Conservation (phyloP, 305 asterid genomes). For the Nicotiana rustica region DNA sequence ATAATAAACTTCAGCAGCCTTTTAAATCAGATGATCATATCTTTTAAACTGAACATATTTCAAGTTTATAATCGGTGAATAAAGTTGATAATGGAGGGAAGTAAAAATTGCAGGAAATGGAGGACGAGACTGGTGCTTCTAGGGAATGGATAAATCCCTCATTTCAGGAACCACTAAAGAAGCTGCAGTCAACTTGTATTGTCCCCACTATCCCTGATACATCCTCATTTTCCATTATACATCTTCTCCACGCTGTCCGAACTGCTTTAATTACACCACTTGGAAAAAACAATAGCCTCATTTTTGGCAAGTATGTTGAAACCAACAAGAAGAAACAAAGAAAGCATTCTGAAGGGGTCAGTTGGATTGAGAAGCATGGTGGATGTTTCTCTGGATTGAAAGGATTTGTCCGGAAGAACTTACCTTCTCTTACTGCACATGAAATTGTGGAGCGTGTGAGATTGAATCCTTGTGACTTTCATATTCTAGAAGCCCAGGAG, state of each 20-base stretch:
- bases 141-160: not conserved
- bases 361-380: not conserved
- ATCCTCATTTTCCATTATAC: slow-evolving; percentile 33
- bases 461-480: slow-evolving; percentile 38
- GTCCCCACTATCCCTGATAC: not conserved
- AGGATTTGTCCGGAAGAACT: not conserved
- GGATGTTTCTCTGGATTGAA: not conserved
- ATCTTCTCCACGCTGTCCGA: slow-evolving; percentile 39
- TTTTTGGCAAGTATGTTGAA: not conserved
- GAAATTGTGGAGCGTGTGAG: slow-evolving; percentile 38
- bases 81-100: not conserved
- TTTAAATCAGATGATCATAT: not conserved
- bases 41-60: not conserved
- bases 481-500: slow-evolving; percentile 25
- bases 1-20: not conserved
- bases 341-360: not conserved
- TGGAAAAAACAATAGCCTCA: not conserved
- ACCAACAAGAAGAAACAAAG: not conserved
- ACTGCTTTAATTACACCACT: slow-evolving; percentile 36
- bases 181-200: not conserved
- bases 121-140: not conserved
- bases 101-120: not conserved
- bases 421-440: slow-evolving; percentile 32
- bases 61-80: not conserved
- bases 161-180: not conserved